Conservation (phyloP, 306 rosid species). For the Lathyrus oleraceus region DNA sequence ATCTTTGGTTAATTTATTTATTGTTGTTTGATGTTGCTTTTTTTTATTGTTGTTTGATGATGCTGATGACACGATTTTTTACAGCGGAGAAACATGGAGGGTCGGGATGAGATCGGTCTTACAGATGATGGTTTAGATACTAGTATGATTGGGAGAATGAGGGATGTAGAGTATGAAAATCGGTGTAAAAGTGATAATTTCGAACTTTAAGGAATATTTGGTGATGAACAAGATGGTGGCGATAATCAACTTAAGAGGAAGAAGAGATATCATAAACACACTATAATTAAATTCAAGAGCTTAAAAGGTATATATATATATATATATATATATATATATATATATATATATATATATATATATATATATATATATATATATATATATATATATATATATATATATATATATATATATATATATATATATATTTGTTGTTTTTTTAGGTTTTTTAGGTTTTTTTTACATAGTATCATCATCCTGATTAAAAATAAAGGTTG, state of each 20-base stretch:
- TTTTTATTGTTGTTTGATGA: conserved; percentile 1
- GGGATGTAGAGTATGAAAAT: conserved; percentile 85
- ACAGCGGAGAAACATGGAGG: conserved; percentile 78
- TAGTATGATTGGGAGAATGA: conserved; percentile 57
- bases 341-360: too few species aligned
- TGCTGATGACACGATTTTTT: conserved; percentile 31
- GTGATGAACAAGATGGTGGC: conserved; percentile 82
- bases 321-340: too few species aligned
- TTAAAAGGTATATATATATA: conserved; percentile 85
- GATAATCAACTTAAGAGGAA: conserved; percentile 59
- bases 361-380: too few species aligned
- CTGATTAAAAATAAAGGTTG: conserved; percentile 86
- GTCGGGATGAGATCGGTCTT: conserved; percentile 59
- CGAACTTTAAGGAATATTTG: conserved; percentile 33
- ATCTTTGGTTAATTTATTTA: too few species aligned
- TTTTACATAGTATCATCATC: conserved; percentile 93
- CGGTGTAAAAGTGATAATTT: conserved; percentile 87
- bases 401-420: too few species aligned
- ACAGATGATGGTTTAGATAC: conserved; percentile 59
- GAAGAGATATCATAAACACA: conserved; percentile 92
- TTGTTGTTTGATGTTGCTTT: too few species aligned
- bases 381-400: too few species aligned
- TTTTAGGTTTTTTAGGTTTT: conserved; percentile 54
- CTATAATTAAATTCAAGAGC: conserved; percentile 89
- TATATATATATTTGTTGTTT: too few species aligned